Base-by-base conservation (phyloP, 352 stramenopile species). In the Pythium graminicola region DNA sequence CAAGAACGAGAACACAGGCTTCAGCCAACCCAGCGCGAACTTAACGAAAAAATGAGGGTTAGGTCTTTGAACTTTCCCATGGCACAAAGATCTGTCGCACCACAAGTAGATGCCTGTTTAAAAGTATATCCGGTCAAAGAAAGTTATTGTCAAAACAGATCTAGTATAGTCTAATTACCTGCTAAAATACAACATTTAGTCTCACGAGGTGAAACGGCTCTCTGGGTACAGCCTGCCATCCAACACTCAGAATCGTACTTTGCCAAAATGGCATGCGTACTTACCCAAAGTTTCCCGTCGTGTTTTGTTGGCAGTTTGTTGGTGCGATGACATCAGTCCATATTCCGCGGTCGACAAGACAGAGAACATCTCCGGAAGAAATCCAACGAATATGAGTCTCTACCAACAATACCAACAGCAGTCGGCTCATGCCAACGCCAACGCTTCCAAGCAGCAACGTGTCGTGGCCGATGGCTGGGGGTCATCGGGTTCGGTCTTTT, bases 391-490 rank as follows among this genome's bases (percentile, higher is more conserved):
- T 56, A 57, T 57, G 50, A 57, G 50, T 50, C 50, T 57, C 50
- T 53, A 53, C 31, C 2, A 32, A 9, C 32, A 43, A 33, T 53
- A 53, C 32, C 31, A 52, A 19, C 43, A 50, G 28, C 43, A 50
- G 43, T 17, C 43, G 16, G 41, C 40, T 14, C 10, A 11, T 6
- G 2, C 24, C 41, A 36, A 23, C 41, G 41, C 41, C 41, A 48
- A 24, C 19, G 13, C 6, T 24, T n/a, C 16, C 36, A 49, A 54
- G 27, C 70, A 81, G 53, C 72, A 79, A 62, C 73, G 77, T 36
- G 75, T 89, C 2, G 50, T 89, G 35, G 76, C 79, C 31, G 76
- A 90, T 49, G 79, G 79, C 20, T 90, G 77, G 76, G 79, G 76
- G 33, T 52, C 57, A 24, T 68, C 68, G 4, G 73, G 79, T 26